Conservation (phyloP, 768 basidiomycete species). For the Tricholoma flavovirens region DNA sequence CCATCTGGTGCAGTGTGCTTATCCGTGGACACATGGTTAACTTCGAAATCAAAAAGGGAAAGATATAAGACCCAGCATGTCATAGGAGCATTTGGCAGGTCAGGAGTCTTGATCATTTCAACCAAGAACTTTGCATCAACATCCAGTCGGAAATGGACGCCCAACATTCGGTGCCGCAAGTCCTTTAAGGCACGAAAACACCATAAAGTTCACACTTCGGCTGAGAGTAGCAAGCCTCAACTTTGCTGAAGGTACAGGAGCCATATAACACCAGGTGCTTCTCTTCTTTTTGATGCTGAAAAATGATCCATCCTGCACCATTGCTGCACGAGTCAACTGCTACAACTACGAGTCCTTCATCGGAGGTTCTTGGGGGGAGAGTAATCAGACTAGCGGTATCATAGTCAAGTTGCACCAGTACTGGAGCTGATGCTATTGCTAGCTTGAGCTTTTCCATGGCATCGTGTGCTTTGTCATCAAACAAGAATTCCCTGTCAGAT, state of each 20-base stretch:
- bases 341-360: conserved; percentile 23
- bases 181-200: conserved; percentile 24
- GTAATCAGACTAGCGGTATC: neutral
- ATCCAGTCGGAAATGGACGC: conserved; percentile 26
- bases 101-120: conserved; percentile 31
- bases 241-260: conserved; percentile 27
- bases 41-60: conserved; percentile 28
- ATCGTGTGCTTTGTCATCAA: conserved; percentile 15
- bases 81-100: conserved; percentile 30
- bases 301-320: conserved; percentile 30
- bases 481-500: conserved; percentile 19
- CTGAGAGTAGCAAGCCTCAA: conserved; percentile 28
- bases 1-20: conserved; percentile 28
- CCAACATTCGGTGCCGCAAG: conserved; percentile 24
- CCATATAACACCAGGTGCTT: conserved; percentile 24
- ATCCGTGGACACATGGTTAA: conserved; percentile 28
- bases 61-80: conserved; percentile 34
- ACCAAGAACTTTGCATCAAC: conserved; percentile 31
- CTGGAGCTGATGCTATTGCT: conserved; percentile 16
- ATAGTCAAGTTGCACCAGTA: conserved; percentile 29
- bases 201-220: conserved; percentile 35
- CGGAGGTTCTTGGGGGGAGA: conserved; percentile 4
- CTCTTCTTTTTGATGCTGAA: conserved; percentile 20
- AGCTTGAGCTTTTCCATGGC: conserved; percentile 24
- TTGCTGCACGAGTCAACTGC: conserved; percentile 28